These are phyloP conservation scores for Phragmites australis DNA, from an alignment of 176 grass and related monocot species.

Conservation along the genomic window DNA sequence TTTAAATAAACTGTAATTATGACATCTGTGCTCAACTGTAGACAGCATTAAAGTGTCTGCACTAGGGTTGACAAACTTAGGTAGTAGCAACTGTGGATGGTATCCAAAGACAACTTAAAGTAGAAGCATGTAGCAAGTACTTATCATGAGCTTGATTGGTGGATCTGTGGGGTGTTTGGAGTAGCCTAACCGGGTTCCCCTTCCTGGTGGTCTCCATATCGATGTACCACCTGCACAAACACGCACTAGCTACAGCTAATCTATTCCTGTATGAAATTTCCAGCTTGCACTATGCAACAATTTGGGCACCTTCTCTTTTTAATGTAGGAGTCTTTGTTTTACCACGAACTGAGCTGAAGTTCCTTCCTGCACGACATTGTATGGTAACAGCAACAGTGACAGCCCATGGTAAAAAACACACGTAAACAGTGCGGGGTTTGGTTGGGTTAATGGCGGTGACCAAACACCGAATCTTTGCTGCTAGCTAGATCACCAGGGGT, in stretches of 20 bases:
- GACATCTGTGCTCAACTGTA: neutral
- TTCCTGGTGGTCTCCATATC: neutral
- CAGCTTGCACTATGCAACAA: neutral
- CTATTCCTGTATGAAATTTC: neutral
- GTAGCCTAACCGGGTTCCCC: neutral
- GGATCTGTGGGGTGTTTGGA: neutral
- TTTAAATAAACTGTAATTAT: neutral
- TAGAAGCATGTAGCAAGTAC: slow-evolving; percentile 27
- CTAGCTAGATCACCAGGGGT: neutral
- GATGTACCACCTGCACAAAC: neutral
- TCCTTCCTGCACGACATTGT: neutral
- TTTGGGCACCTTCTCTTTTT: neutral
- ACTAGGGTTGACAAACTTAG: slow-evolving; percentile 34
- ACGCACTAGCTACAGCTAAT: neutral
- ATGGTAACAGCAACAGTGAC: slow-evolving; percentile 14
- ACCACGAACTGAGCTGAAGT: neutral
- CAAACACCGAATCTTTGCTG: slow-evolving; percentile 41
- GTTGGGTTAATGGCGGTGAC: slow-evolving; percentile 23
- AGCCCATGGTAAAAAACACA: neutral
- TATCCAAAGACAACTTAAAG: slow-evolving; percentile 27
- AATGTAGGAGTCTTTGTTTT: neutral
- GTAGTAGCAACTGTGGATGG: slow-evolving; percentile 3
- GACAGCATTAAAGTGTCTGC: slow-evolving; percentile 17
- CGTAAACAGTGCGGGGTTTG: neutral
- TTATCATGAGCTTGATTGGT: neutral